Percentiles rank a stretch among this genome's conserved stretches.
Conservation (phyloP, 2,329 filamentous ascomycete species). For the Pseudocercospora fijiensis region DNA sequence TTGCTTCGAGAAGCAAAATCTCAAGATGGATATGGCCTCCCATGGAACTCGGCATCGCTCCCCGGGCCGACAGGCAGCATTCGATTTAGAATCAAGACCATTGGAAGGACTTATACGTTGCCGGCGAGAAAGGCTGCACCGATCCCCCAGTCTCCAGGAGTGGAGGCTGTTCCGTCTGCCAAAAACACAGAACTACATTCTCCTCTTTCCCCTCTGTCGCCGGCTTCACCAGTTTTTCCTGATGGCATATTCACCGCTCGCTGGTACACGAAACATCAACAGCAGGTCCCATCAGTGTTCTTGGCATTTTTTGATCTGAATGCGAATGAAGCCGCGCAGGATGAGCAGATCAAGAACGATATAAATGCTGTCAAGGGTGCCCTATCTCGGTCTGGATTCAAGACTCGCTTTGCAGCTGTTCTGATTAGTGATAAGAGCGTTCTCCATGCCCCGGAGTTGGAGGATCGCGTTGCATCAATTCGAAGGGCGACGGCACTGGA, state of each 20-base stretch:
- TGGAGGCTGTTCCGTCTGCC: slow-evolving; percentile 31
- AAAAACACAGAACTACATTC: slow-evolving; percentile 68
- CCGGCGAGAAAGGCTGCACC: slow-evolving; percentile 64
- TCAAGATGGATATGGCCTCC: slow-evolving; percentile 37
- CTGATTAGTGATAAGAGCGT: slow-evolving; percentile 70
- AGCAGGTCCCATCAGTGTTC: slow-evolving; percentile 75
- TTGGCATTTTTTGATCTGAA: slow-evolving; percentile 78
- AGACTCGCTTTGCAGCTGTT: slow-evolving; percentile 72
- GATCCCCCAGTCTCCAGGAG: slow-evolving; percentile 51
- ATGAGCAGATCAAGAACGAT: slow-evolving; percentile 84
- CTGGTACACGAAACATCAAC: slow-evolving; percentile 89
- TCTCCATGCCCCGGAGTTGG: slow-evolving; percentile 59
- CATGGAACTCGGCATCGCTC: slow-evolving; percentile 33
- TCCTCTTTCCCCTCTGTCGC: slow-evolving; percentile 84
- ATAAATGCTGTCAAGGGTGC: slow-evolving; percentile 74
- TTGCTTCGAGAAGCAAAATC: slow-evolving; percentile 58
- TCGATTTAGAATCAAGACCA: slow-evolving; percentile 38
- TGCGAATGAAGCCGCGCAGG: slow-evolving; percentile 71
- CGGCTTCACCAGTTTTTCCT: slow-evolving; percentile 77
- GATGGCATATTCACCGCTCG: slow-evolving; percentile 79
- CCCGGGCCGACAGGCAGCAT: slow-evolving; percentile 32
- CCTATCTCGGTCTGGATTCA: slow-evolving; percentile 70
- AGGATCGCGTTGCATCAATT: slow-evolving; percentile 77
- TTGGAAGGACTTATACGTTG: slow-evolving; percentile 69
- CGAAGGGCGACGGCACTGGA: slow-evolving; percentile 77